Evolutionary conservation across 768 basidiomycete genomes (phyloP), one percentile per base, ranked within the genome.

Genomic region (Scleroderma bovista): DNA sequence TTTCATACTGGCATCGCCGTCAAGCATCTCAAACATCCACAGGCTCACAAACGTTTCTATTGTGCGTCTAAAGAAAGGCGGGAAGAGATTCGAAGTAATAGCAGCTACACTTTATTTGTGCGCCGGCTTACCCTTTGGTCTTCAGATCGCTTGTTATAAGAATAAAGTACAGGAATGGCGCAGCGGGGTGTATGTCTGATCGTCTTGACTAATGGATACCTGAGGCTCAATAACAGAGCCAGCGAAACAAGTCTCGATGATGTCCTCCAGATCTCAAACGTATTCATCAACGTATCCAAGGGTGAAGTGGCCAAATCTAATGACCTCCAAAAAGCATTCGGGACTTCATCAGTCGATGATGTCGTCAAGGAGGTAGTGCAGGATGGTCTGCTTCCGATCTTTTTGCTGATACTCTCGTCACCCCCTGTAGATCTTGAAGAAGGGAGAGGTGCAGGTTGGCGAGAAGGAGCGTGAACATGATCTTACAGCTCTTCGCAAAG

Each of bases 81-180:
- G 96, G 37, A 97, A 97, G 70, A 84, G 96, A 44, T 98, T 96
- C 65, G 96, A 99, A 78, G 94, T 92, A 58, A 26, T 40, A 2
- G 16, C 40, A 16, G 24, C 31, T 16, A 6, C 9, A 32, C 34
- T n/a, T 24, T 20, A n/a, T n/a, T 24, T 41, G 22, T 7, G 23
- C 6, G n/a, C 8, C 10, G 46, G 37, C 17, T 45, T 29, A 8
- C 51, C 38, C 5, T 11, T 24, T 26, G 3, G 39, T 46, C 45
- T 24, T 23, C 55, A 87, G 95, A 88, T 99, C 60, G 95, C 96
- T 33, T 96, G 93, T 69, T 99, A 98, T 75, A 95, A 97, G 76
- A 99, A 99, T 71, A 97, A 97, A 70, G 96, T 99, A 23, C 91
- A 94, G 59, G 94, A 96, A 66, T 99, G 86, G 81, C 75, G 96